Evolutionary conservation across 495 filamentous ascomycete species (phyloP).

Genomic region (Margaritispora aquatica): DNA sequence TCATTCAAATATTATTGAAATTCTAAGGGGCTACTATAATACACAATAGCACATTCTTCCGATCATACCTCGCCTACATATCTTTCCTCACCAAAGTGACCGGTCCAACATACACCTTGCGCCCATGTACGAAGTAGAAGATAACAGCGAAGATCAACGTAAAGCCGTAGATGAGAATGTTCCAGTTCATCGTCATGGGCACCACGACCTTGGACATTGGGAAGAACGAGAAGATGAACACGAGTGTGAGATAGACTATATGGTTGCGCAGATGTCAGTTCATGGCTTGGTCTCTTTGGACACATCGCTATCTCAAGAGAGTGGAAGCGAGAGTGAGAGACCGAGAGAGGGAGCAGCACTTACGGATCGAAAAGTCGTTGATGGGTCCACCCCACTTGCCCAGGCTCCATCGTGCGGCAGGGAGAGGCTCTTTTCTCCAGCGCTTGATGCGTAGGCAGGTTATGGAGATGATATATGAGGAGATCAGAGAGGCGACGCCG

Average conservation of each 20-base stretch:
- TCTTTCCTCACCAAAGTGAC: slow-evolving; percentile 12
- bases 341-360: too few species aligned
- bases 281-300: background rate
- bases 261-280: background rate
- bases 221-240: slow-evolving; percentile 32
- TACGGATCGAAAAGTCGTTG: slow-evolving; percentile 22
- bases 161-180: slow-evolving; percentile 34
- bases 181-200: slow-evolving; percentile 39
- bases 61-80: too few species aligned
- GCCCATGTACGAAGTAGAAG: slow-evolving; percentile 20
- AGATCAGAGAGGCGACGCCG: slow-evolving; percentile 33
- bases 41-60: too few species aligned
- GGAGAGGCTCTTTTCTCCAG: slow-evolving; percentile 29
- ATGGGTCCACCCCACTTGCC: slow-evolving; percentile 26
- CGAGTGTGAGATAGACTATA: background rate
- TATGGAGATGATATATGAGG: slow-evolving; percentile 41
- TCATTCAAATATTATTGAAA: too few species aligned
- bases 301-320: background rate
- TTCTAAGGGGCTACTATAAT: too few species aligned
- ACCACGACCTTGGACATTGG: slow-evolving; percentile 30
- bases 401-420: slow-evolving; percentile 35
- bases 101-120: slow-evolving; percentile 38
- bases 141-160: slow-evolving; percentile 27
- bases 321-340: background rate
- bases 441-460: slow-evolving; percentile 20